A percentile compares a stretch with the other conserved stretches of the same genome.
These are phyloP conservation scores for Pythium grandisporangium DNA, from an alignment of 352 stramenopile species.

Conservation along the genomic window DNA sequence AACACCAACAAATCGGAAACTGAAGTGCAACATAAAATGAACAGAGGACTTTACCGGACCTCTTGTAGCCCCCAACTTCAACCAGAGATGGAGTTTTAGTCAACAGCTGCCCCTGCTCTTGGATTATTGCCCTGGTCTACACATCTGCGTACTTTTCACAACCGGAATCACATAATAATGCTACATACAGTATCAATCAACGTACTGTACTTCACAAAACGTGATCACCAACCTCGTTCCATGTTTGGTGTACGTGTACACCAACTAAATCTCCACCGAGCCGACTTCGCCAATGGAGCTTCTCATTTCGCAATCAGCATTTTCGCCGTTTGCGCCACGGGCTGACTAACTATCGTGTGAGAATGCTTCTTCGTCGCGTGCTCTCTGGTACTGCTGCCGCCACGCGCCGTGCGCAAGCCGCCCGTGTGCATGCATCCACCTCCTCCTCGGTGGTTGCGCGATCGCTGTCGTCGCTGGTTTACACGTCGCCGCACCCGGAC, in stretches of 20 bases:
- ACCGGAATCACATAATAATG: not conserved
- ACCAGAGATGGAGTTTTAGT: too few species aligned
- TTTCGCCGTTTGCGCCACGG: not conserved
- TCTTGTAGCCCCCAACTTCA: not conserved
- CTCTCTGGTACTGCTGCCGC: too few species aligned
- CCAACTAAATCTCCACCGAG: not conserved
- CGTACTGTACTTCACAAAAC: too few species aligned
- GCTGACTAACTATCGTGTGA: not conserved
- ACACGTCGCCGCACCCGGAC: conserved; percentile 32
- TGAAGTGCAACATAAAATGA: not conserved
- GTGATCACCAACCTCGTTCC: not conserved
- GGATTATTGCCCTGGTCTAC: too few species aligned
- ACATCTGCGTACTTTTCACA: not conserved
- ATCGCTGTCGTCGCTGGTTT: conserved; percentile 8
- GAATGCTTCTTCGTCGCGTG: not conserved
- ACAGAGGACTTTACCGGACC: not conserved
- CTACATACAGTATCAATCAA: too few species aligned
- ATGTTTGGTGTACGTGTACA: not conserved
- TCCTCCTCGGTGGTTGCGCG: not conserved
- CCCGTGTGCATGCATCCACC: not conserved
- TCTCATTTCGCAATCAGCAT: not conserved
- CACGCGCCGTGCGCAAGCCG: too few species aligned
- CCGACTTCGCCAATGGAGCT: not conserved
- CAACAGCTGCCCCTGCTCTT: too few species aligned
- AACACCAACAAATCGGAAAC: too few species aligned